A percentile compares a stretch with the other conserved stretches of the same genome.
phyloP scores from a whole-genome alignment of 345 rosid species.

The Eucalyptus cloeziana region DNA sequence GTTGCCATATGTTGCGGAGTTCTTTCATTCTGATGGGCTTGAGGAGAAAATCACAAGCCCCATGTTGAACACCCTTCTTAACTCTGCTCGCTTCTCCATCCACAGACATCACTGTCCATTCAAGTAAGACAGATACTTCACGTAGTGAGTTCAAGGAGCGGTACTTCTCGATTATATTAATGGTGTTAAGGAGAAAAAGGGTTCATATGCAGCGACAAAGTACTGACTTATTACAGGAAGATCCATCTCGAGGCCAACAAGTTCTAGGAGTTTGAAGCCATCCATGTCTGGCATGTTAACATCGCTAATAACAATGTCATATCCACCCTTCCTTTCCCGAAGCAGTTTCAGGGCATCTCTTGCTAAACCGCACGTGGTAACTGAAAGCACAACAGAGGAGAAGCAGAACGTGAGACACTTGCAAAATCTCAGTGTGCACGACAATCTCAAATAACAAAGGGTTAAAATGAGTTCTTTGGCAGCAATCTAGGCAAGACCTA shows the following conservation, averaged over 20 bases:
- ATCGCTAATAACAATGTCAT: constrained; percentile 84
- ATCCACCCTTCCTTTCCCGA: constrained; percentile 80
- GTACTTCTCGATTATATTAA: background rate
- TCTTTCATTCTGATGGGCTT: constrained; percentile 95
- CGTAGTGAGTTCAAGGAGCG: background rate
- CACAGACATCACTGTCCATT: constrained; percentile 81
- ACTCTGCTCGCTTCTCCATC: constrained; percentile 86
- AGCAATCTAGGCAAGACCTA: background rate
- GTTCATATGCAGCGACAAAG: background rate
- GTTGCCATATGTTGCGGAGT: constrained; percentile 92
- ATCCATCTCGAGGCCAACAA: constrained; percentile 87
- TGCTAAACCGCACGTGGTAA: constrained; percentile 83
- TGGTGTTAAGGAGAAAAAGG: background rate
- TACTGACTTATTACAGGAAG: constrained; percentile 90
- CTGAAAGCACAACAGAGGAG: constrained; percentile 6
- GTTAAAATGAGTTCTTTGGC: background rate
- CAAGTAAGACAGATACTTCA: constrained; percentile 1
- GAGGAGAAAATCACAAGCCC: constrained; percentile 89
- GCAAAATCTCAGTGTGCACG: background rate
- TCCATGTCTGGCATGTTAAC: constrained; percentile 99
- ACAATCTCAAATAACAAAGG: background rate
- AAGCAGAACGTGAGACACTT: background rate
- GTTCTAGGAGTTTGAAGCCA: constrained; percentile 90
- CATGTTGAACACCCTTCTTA: constrained; percentile 89
- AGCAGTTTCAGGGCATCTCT: constrained; percentile 72